These are phyloP conservation scores for Nakaseomyces kungkrabaensis DNA, from an alignment of 1,139 yeast genomes.

Conservation along the genomic window DNA sequence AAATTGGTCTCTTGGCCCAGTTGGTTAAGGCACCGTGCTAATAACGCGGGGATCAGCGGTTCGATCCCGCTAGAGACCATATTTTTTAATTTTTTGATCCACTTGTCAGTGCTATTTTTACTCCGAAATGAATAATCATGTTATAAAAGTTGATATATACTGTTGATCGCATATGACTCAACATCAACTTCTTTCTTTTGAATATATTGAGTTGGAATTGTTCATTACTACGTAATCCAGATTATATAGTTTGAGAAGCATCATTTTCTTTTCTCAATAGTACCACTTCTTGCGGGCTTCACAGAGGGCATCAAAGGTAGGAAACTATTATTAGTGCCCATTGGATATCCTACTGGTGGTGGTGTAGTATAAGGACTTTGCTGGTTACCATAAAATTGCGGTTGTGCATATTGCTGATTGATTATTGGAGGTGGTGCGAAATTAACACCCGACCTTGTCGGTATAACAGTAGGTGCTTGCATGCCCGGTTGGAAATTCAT, in stretches of 20 bases:
- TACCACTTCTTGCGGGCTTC: not conserved
- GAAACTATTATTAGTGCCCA: not conserved
- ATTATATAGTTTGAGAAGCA: not conserved
- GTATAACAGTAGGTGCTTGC: not conserved
- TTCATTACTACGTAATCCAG: no score
- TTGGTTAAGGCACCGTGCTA: slow-evolving; percentile 29
- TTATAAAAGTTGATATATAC: no score
- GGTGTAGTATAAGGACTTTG: not conserved
- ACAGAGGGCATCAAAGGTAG: not conserved
- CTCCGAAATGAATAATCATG: no score
- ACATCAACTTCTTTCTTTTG: no score
- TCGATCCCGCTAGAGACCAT: slow-evolving; percentile 28
- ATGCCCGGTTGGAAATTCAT: not conserved
- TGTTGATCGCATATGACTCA: no score
- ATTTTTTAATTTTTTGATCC: slow-evolving; percentile 1
- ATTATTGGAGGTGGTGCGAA: not conserved
- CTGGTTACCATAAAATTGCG: not conserved
- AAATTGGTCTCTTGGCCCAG: slow-evolving; percentile 26
- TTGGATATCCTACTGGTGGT: not conserved
- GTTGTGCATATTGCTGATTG: not conserved
- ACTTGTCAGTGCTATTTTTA: no score
- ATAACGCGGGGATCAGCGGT: slow-evolving; percentile 29
- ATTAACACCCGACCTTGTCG: not conserved
- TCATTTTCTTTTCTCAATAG: not conserved
- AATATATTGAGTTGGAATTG: no score